Evolutionary conservation across 2,329 filamentous ascomycete genomes (phyloP).

Genomic region (Colletotrichum sp.): DNA sequence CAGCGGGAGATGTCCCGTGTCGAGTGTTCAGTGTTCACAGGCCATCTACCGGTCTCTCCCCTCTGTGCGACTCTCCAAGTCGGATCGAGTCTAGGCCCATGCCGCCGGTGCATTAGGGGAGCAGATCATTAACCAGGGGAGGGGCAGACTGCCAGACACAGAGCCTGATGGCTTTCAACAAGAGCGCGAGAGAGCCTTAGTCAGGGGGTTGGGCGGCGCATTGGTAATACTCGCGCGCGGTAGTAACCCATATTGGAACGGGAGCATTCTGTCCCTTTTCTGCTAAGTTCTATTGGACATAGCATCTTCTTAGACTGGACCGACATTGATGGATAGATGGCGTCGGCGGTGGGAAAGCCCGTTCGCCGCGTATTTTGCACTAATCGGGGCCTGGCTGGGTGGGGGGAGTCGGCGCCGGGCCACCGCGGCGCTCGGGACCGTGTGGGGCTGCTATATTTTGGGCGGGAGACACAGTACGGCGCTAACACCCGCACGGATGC

Average conservation of each 20-base stretch:
- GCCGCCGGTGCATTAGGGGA: neutral
- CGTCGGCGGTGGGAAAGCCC: neutral
- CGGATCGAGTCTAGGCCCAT: neutral
- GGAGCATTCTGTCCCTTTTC: neutral
- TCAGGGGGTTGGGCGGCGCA: constrained; percentile 6
- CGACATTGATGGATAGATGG: neutral
- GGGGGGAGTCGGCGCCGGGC: neutral
- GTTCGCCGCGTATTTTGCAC: neutral
- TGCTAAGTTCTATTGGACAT: neutral
- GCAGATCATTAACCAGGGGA: neutral
- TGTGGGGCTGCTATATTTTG: neutral
- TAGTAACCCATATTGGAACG: neutral
- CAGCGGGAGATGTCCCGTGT: neutral
- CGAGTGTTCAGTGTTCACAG: neutral
- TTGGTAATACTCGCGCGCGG: constrained; percentile 14
- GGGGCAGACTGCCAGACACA: neutral
- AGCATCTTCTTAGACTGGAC: neutral
- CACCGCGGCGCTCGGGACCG: neutral
- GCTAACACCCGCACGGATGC: constrained; percentile 1
- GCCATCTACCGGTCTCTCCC: neutral
- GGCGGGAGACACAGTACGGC: neutral
- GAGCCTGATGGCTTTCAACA: neutral
- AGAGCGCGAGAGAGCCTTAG: neutral
- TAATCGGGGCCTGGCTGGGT: neutral
- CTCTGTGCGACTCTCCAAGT: neutral